Conservation (phyloP, 768 basidiomycete genomes). For the Psilocybe subaeruginosa region DNA sequence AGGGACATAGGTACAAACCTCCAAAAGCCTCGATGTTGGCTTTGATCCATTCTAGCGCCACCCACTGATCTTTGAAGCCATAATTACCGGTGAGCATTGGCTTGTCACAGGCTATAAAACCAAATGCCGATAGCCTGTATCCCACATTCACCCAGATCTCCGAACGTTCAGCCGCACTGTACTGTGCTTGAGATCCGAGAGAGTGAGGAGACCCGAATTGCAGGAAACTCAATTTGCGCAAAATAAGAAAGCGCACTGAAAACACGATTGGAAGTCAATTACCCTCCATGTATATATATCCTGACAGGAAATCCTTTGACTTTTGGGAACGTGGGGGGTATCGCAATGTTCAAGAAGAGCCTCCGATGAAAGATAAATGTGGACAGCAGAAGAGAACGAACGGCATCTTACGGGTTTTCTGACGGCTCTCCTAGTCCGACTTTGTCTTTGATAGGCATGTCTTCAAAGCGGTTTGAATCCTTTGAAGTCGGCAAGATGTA, state of each 20-base stretch:
- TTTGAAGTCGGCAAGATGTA: neutral
- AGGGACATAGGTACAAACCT: slow-evolving; percentile 42
- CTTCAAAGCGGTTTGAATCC: slow-evolving; percentile 30
- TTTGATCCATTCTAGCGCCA: slow-evolving; percentile 72
- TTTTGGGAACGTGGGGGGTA: slow-evolving; percentile 54
- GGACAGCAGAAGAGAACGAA: neutral
- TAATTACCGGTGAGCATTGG: slow-evolving; percentile 72
- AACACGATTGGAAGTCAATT: slow-evolving; percentile 5
- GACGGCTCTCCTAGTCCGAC: slow-evolving; percentile 69
- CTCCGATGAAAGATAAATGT: slow-evolving; percentile 31
- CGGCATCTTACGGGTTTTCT: slow-evolving; percentile 62
- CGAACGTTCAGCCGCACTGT: slow-evolving; percentile 60
- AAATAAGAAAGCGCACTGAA: neutral
- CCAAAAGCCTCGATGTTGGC: slow-evolving; percentile 72
- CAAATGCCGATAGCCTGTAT: slow-evolving; percentile 76
- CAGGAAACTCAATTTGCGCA: slow-evolving; percentile 54
- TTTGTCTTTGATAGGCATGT: slow-evolving; percentile 53
- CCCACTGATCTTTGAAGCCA: slow-evolving; percentile 86
- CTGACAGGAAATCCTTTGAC: slow-evolving; percentile 60
- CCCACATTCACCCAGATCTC: slow-evolving; percentile 81
- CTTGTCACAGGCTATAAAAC: slow-evolving; percentile 70
- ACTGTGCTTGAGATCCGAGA: slow-evolving; percentile 64
- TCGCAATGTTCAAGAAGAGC: slow-evolving; percentile 66
- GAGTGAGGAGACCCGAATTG: slow-evolving; percentile 79
- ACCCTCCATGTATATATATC: slow-evolving; percentile 83